Conservation (phyloP, 2,329 filamentous ascomycete species). For the Pleurostoma richardsiae region DNA sequence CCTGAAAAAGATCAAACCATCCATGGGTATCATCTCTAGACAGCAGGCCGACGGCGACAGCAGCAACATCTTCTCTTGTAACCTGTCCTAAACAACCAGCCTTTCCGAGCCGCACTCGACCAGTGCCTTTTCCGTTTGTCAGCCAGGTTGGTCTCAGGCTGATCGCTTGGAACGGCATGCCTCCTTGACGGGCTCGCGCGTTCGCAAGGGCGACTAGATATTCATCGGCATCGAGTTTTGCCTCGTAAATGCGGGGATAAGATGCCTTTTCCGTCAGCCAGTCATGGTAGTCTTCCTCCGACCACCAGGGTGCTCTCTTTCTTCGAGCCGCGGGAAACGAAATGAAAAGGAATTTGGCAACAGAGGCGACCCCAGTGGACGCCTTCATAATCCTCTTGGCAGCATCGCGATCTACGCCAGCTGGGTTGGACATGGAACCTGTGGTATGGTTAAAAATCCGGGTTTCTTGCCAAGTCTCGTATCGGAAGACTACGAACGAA, state of each 20-base stretch:
- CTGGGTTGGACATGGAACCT: neutral
- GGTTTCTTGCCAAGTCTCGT: no score
- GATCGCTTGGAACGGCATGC: neutral
- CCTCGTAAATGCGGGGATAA: neutral
- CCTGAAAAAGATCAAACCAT: neutral
- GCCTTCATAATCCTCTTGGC: neutral
- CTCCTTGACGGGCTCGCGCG: neutral
- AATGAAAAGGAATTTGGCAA: neutral
- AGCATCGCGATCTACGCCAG: neutral
- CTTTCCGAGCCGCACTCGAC: neutral
- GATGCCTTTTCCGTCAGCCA: neutral
- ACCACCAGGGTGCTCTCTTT: neutral
- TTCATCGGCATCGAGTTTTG: neutral
- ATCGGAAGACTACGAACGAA: neutral
- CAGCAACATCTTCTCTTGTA: neutral
- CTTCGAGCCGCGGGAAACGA: neutral
- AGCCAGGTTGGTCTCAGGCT: neutral
- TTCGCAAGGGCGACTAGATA: neutral
- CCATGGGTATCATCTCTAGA: neutral
- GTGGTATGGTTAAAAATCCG: neutral
- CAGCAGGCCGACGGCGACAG: neutral
- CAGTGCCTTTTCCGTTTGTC: neutral
- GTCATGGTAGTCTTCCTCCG: neutral
- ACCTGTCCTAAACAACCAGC: neutral
- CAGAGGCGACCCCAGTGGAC: neutral